Evolutionary conservation across 805 yeast genomes (phyloP).

Genomic region (Candida caryicola): DNA sequence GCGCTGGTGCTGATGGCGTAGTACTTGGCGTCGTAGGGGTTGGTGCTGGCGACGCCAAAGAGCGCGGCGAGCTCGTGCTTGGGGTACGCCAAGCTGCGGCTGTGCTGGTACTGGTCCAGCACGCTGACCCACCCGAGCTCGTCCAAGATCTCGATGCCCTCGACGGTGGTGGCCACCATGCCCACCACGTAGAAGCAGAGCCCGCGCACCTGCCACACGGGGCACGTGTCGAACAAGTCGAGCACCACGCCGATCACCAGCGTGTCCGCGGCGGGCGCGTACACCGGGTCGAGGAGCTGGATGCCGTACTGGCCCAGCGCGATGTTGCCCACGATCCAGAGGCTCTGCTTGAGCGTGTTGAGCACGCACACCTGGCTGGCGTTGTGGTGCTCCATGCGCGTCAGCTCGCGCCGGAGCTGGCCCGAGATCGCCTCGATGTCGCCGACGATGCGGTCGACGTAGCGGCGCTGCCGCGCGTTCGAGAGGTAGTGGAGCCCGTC

Average conservation of each 20-base stretch:
- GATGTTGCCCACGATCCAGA: slow-evolving; percentile 87
- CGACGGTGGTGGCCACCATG: slow-evolving; percentile 62
- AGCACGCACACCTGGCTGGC: slow-evolving; percentile 28
- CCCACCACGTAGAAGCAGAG: slow-evolving; percentile 79
- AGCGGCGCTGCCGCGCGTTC: slow-evolving; percentile 37
- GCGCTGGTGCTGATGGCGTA: slow-evolving; percentile 21
- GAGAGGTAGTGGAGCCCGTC: slow-evolving; percentile 70
- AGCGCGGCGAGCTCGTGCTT: slow-evolving; percentile 9
- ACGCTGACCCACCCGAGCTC: slow-evolving; percentile 64
- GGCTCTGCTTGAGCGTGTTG: slow-evolving; percentile 57
- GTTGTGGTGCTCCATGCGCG: slow-evolving; percentile 16
- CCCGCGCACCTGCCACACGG: slow-evolving; percentile 61
- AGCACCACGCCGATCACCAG: slow-evolving; percentile 47
- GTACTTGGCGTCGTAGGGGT: slow-evolving; percentile 24
- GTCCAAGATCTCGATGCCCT: slow-evolving; percentile 82
- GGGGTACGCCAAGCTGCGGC: slow-evolving; percentile 14
- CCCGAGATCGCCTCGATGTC: slow-evolving; percentile 16
- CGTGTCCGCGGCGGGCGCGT: slow-evolving; percentile 17
- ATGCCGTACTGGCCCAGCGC: slow-evolving; percentile 74
- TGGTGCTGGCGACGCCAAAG: slow-evolving; percentile 17
- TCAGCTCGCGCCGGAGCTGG: slow-evolving; percentile 9
- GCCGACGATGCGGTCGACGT: slow-evolving; percentile 35
- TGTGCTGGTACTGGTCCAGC: slow-evolving; percentile 9
- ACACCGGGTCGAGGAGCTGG: slow-evolving; percentile 35
- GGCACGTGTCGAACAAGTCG: slow-evolving; percentile 28